phyloP scores from a whole-genome alignment of 208 protist species.

The Trypanosomatidae sp. region DNA sequence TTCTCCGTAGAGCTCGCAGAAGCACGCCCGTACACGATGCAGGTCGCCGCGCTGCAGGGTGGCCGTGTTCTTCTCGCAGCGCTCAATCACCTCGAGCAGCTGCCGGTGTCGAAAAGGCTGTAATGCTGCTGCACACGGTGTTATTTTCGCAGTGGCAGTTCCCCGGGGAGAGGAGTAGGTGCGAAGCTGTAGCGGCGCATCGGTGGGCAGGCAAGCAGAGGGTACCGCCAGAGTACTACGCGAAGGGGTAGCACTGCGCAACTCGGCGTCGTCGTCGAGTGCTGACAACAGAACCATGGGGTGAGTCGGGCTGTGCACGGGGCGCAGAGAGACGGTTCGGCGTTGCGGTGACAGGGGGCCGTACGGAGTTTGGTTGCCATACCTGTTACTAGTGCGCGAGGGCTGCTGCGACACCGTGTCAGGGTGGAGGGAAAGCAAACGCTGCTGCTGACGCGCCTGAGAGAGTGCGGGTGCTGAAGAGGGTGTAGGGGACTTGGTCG shows the following conservation, averaged over 20 bases:
- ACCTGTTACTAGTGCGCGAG: constrained; percentile 13
- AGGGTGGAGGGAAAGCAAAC: constrained; percentile 16
- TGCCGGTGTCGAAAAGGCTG: constrained; percentile 17
- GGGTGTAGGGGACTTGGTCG: not conserved
- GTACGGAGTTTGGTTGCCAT: constrained; percentile 25
- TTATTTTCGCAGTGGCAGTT: not conserved
- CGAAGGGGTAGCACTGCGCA: not conserved
- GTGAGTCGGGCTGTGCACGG: not conserved
- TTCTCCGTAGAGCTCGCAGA: constrained; percentile 51
- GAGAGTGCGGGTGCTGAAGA: constrained; percentile 4
- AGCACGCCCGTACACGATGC: constrained; percentile 41
- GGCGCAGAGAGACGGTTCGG: constrained; percentile 6
- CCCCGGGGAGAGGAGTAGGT: constrained; percentile 29
- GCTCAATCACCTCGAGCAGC: constrained; percentile 42
- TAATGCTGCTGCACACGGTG: not conserved
- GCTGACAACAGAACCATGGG: not conserved
- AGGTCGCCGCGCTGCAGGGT: constrained; percentile 28
- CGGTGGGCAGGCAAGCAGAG: not conserved
- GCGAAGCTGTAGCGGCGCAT: constrained; percentile 20
- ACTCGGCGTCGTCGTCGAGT: not conserved
- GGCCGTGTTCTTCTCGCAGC: constrained; percentile 25
- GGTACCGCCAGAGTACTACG: constrained; percentile 3
- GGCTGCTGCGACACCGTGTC: constrained; percentile 19
- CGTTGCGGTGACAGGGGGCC: constrained; percentile 20
- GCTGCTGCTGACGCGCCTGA: constrained; percentile 4